These are phyloP conservation scores for Exophiala spinifera DNA, from an alignment of 2,329 filamentous ascomycete genomes.

Conservation along the genomic window DNA sequence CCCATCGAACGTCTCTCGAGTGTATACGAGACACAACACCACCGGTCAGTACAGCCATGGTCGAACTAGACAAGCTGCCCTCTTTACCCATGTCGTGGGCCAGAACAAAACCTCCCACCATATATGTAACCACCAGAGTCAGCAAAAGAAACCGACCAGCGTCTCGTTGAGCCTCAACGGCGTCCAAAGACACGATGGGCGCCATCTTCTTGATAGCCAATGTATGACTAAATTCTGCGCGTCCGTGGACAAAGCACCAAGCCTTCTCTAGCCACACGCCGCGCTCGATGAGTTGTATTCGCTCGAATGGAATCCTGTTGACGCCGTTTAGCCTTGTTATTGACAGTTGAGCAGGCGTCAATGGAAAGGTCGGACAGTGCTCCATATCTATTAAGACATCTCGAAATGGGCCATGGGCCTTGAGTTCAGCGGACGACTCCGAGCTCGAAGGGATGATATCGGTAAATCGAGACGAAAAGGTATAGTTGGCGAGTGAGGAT, in stretches of 20 bases:
- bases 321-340: neutral
- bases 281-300: slow-evolving; percentile 4
- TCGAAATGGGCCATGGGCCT: neutral
- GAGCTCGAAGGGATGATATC: slow-evolving; percentile 5
- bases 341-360: slow-evolving; percentile 3
- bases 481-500: neutral
- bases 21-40: slow-evolving; percentile 12
- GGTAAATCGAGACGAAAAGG: neutral
- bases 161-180: slow-evolving; percentile 8
- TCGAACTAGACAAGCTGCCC: slow-evolving; percentile 10
- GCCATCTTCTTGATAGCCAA: slow-evolving; percentile 1
- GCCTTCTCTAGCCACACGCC: slow-evolving; percentile 18
- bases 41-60: slow-evolving; percentile 18
- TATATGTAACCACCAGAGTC: slow-evolving; percentile 7
- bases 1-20: slow-evolving; percentile 15
- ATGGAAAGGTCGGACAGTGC: slow-evolving; percentile 12
- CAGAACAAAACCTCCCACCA: slow-evolving; percentile 21
- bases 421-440: slow-evolving; percentile 1
- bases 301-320: slow-evolving; percentile 10
- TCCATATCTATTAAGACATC: neutral
- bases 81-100: slow-evolving; percentile 16
- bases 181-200: neutral
- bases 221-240: slow-evolving; percentile 19
- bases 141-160: slow-evolving; percentile 18
- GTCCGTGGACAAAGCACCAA: slow-evolving; percentile 16